Base-by-base conservation (phyloP, 2,329 filamentous ascomycete species). In the Aspergillus phoenicis region DNA sequence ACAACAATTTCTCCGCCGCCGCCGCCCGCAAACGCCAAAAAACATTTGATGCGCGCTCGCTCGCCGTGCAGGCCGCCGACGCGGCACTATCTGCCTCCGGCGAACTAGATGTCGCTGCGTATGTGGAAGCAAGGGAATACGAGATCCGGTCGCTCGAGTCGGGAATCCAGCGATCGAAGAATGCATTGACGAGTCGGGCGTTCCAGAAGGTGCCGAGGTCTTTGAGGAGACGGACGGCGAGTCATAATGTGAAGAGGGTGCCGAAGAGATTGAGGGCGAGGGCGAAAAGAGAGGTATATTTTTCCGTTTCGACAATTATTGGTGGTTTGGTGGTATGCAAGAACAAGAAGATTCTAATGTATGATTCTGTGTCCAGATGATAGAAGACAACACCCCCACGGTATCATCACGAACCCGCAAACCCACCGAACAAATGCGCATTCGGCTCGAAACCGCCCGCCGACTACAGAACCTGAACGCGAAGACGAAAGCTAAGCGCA, bases 191-290 rank as follows among this genome's bases (percentile, higher is more conserved):
- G 47, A 88, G 86, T 60, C 85, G 94, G 55, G 93, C 94, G 13
- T 98, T 98, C 71, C 95, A 99, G 76, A 87, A 91, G 68, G 90
- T 99, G 5, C 95, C 95, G 1, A 86, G 92, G 67, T 88, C 89
- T 53, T 80, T 99, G 84, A 84, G 95, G 66, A 84, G 95, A 65
- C 85, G 95, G 68, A 97, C 94, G 0, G 95, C 94, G 20, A 97
- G 93, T 75, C 95, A 99, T 78, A 97, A 99, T 83, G 90, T 91
- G 38, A 96, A 94, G 78, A 86, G 90, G 64, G 89, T 99, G 15
- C 95, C 95, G 2, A 89, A 89, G 72, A 82, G 92, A 64, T 78
- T 98, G 71, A 85, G 90, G 59, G 79, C 79, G 41, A 85, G 90
- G 66, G 93, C 92, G 1, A 85, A 81, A 69, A 81, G 82, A 73